Conservation (phyloP, 2,329 filamentous ascomycete genomes). For the Fusarium sp. region DNA sequence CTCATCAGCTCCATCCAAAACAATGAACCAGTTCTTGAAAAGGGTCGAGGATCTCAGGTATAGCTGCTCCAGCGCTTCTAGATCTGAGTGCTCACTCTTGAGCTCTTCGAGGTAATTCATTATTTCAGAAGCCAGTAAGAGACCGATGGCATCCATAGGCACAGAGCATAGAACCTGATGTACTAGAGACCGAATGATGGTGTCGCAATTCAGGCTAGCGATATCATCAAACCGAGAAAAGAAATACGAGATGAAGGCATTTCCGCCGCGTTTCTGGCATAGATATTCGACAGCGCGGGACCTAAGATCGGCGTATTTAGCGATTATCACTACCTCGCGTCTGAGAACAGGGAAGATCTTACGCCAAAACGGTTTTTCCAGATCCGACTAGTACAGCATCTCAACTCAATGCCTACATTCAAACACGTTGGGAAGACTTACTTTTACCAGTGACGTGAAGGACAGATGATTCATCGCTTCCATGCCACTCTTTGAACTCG, state of each 20-base stretch:
- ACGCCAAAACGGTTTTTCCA: constrained; percentile 31
- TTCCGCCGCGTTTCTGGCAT: not conserved
- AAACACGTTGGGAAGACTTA: not conserved
- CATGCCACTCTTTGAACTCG: constrained; percentile 14
- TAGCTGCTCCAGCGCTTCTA: too few relatives aligned
- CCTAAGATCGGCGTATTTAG: not conserved
- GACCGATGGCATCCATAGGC: too few relatives aligned
- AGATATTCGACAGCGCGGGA: not conserved
- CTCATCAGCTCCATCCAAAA: too few relatives aligned
- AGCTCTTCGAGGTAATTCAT: too few relatives aligned
- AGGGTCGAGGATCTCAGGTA: too few relatives aligned
- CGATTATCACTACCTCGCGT: not conserved
- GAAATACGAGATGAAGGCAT: not conserved
- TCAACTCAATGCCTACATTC: not conserved
- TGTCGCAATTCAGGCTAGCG: too few relatives aligned
- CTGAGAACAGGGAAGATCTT: not conserved
- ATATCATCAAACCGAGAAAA: not conserved
- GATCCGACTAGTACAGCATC: constrained; percentile 24
- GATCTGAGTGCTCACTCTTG: too few relatives aligned
- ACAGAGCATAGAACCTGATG: too few relatives aligned
- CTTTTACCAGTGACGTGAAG: constrained; percentile 33
- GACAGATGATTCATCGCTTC: not conserved
- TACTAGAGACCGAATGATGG: too few relatives aligned
- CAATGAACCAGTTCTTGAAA: too few relatives aligned
- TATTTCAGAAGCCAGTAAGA: too few relatives aligned